Evolutionary conservation across 352 stramenopile species (phyloP).

Genomic region (Pythium aquatile): DNA sequence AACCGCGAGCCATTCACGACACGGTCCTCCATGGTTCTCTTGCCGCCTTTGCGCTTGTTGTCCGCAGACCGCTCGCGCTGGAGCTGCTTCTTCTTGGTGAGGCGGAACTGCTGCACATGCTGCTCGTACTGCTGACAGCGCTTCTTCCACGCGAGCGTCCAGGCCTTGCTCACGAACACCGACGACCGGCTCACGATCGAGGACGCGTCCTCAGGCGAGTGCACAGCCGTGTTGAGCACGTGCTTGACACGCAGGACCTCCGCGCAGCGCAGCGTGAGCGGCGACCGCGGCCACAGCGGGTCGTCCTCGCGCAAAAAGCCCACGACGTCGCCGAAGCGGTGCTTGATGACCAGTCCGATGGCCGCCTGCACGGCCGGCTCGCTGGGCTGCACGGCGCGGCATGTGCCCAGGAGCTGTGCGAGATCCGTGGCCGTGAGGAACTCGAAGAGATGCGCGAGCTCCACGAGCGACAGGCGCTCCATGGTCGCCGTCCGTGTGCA

Average conservation of each 20-base stretch:
- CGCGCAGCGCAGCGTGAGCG: slow-evolving; percentile 50
- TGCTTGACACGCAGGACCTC: slow-evolving; percentile 69
- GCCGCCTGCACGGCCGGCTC: slow-evolving; percentile 45
- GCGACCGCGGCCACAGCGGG: slow-evolving; percentile 55
- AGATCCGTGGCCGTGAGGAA: slow-evolving; percentile 61
- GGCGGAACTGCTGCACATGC: slow-evolving; percentile 67
- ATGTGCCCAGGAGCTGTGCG: slow-evolving; percentile 44
- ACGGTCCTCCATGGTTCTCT: slow-evolving; percentile 14
- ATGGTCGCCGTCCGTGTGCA: slow-evolving; percentile 29
- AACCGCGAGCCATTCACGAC: slow-evolving; percentile 7
- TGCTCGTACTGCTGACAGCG: slow-evolving; percentile 72
- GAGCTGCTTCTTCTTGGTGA: slow-evolving; percentile 65
- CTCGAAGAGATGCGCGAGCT: slow-evolving; percentile 60
- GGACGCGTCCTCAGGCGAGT: slow-evolving; percentile 42
- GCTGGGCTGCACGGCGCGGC: slow-evolving; percentile 36
- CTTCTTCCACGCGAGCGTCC: slow-evolving; percentile 72
- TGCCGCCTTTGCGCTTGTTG: slow-evolving; percentile 26
- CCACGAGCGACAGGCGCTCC: slow-evolving; percentile 54
- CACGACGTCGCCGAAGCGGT: slow-evolving; percentile 51
- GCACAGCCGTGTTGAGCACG: slow-evolving; percentile 37
- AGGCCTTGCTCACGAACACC: slow-evolving; percentile 72
- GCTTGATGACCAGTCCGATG: slow-evolving; percentile 56
- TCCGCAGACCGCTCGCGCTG: slow-evolving; percentile 34
- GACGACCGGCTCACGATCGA: slow-evolving; percentile 31
- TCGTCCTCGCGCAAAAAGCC: slow-evolving; percentile 52